Base-by-base conservation (phyloP, 306 rosid species). In the Alnus glutinosa region DNA sequence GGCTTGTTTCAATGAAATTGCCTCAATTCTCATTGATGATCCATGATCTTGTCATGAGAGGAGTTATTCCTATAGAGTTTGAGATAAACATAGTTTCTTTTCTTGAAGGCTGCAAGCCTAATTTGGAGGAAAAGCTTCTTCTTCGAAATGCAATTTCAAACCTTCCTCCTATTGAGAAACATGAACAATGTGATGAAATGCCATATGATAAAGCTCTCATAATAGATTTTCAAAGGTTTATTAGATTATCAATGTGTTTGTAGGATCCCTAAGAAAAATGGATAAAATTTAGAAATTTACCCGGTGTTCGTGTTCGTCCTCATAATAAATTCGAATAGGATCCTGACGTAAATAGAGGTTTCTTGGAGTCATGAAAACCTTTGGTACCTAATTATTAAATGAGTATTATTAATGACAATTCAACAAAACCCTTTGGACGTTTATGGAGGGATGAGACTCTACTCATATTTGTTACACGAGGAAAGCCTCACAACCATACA, bases 391-490 rank as follows among this genome's bases (percentile, higher is more conserved):
- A 89, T 78, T 94, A 94, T 82, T 96, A 97, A 7, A 87, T 94
- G 87, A 54, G 78, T 18, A 92, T 89, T 74, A 89, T 89, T n/a
- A 67, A 62, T 0, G 98, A 97, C 3, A 23, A 87, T 19, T 94
- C 98, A 5, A 55, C 94, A 1, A 90, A 90, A 74, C 98, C 98
- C 1, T 94, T 90, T 86, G 94, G 85, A n/a, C 87, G 98, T 46
- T 71, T 94, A 58, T 94, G 98, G 98, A 90, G 97, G 97, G 98
- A 94, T 63, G 97, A 92, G 84, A 92, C 97, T 6, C 89, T 94
- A 78, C 87, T 97, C 28, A 94, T 94, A 0, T 97, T 94, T 15
- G 79, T 94, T 64, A 92, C 98, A 0, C 54, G 86, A 75, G 89
- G 94, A 19, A 85, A 84, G 62, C 92, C 92, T 79, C 97, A 89